Percentiles rank a stretch among this genome's conserved stretches.
These are phyloP conservation scores for Thecaphora thlaspeos DNA, from an alignment of 1,284 basidiomycete genomes.

Conservation along the genomic window DNA sequence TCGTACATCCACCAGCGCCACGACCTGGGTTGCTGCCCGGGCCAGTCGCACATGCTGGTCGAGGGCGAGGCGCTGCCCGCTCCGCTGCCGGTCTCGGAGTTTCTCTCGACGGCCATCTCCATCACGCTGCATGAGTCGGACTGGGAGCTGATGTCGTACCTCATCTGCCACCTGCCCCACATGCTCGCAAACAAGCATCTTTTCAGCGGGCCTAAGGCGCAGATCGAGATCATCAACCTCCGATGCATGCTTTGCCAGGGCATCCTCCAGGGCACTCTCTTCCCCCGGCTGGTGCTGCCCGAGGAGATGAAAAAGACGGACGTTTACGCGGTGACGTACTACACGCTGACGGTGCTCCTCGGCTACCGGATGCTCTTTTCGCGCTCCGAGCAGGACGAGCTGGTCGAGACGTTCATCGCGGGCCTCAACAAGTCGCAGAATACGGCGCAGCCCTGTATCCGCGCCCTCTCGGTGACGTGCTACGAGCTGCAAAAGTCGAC, in stretches of 20 bases:
- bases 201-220: constrained; percentile 84
- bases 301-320: constrained; percentile 64
- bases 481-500: constrained; percentile 85
- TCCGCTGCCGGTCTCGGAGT: constrained; percentile 73
- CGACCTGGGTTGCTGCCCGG: constrained; percentile 61
- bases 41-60: constrained; percentile 38
- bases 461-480: constrained; percentile 82
- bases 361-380: constrained; percentile 82
- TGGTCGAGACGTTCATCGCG: constrained; percentile 79
- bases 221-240: constrained; percentile 68
- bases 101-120: constrained; percentile 69
- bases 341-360: constrained; percentile 82
- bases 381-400: constrained; percentile 64
- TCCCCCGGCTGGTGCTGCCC: constrained; percentile 67
- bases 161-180: constrained; percentile 84
- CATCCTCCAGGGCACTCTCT: constrained; percentile 66
- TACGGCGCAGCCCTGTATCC: constrained; percentile 86
- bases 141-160: constrained; percentile 93
- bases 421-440: constrained; percentile 74
- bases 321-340: constrained; percentile 82
- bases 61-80: constrained; percentile 33
- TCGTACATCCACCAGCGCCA: constrained; percentile 52
- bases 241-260: constrained; percentile 71
- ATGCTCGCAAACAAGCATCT: constrained; percentile 95
- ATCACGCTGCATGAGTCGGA: constrained; percentile 76